Percentiles rank a stretch among this genome's conserved stretches.
These are phyloP conservation scores for Melocanna baccifera DNA, from an alignment of 176 grass and related monocot genomes.

Conservation along the genomic window DNA sequence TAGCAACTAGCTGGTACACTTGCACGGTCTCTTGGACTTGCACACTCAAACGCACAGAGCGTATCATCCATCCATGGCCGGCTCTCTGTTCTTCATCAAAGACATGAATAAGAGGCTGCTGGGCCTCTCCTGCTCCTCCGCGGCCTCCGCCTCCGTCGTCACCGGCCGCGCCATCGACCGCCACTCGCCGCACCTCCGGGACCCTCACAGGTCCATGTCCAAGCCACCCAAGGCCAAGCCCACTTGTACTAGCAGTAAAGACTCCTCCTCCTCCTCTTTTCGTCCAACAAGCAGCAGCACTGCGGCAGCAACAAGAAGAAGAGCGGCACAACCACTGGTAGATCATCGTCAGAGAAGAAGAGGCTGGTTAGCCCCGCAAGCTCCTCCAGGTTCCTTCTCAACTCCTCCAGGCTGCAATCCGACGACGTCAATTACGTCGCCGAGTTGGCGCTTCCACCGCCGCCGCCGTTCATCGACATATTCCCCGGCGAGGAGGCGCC, in stretches of 20 bases:
- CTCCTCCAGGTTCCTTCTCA: constrained; percentile 78
- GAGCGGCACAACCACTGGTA: background rate
- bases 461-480: constrained; percentile 24
- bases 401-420: constrained; percentile 57
- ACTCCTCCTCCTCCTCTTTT: background rate
- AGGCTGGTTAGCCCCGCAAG: constrained; percentile 41
- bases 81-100: constrained; percentile 41
- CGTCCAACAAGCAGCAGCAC: background rate
- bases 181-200: constrained; percentile 43
- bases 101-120: constrained; percentile 55
- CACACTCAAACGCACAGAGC: background rate
- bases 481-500: background rate
- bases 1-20: too few species aligned
- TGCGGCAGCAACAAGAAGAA: constrained; percentile 3
- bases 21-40: too few species aligned
- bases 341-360: background rate
- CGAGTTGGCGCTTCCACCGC: background rate
- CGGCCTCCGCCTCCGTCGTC: constrained; percentile 49
- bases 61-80: constrained; percentile 28
- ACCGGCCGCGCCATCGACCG: constrained; percentile 42
- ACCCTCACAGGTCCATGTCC: constrained; percentile 31
- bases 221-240: background rate
- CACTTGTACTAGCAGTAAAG: background rate
- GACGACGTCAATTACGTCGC: constrained; percentile 14
- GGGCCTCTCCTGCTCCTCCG: constrained; percentile 61